Base-by-base conservation (phyloP, 2,329 filamentous ascomycete genomes). In the Colletotrichum trifolii region DNA sequence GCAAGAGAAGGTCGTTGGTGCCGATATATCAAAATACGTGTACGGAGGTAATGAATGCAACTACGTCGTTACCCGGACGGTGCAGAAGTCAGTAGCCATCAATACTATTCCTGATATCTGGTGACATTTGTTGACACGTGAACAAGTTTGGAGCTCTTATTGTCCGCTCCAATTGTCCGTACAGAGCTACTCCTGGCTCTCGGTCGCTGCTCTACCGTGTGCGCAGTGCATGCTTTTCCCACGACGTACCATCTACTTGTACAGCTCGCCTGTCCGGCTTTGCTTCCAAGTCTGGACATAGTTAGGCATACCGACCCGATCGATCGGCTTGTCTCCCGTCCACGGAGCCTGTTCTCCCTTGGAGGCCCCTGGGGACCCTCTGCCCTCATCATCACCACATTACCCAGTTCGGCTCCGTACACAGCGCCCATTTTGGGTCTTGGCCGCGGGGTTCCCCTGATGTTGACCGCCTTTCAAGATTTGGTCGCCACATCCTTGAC, bases 241-340 rank as follows among this genome's bases (percentile, higher is more conserved):
- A 38, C 34, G 46, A 65, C 39, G 52, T 62, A 42, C 15, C 59
- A 53, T 63, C 53, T 12, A 53, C 25, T 25, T 25, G 25, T 25
- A 5, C 36, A 40, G 46, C 62, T 62, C 45, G 36, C 58, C 42
- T 61, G 40, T 55, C 58, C 42, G 40, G 46, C 36, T 40, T 62
- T 47, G 48, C 63, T 61, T 57, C 42, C n/a, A 57, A 42, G 46
- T 63, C 25, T 49, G 53, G 52, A 63, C 58, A 54, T 56, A 43
- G 4, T 4, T 25, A 25, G 59, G 58, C 52, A 57, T 52, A 48
- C 36, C 47, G 47, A 38, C 33, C 53, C 58, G 63, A 66, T 66
- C 58, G 63, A 63, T 66, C 63, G 58, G 58, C 40, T 49, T n/a
- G 42, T 43, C 42, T 54, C 47, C 53, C 53, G 58, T 53, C 47